These are phyloP conservation scores for Emiliania huxleyi DNA, from an alignment of 78 protist genomes.

Conservation along the genomic window DNA sequence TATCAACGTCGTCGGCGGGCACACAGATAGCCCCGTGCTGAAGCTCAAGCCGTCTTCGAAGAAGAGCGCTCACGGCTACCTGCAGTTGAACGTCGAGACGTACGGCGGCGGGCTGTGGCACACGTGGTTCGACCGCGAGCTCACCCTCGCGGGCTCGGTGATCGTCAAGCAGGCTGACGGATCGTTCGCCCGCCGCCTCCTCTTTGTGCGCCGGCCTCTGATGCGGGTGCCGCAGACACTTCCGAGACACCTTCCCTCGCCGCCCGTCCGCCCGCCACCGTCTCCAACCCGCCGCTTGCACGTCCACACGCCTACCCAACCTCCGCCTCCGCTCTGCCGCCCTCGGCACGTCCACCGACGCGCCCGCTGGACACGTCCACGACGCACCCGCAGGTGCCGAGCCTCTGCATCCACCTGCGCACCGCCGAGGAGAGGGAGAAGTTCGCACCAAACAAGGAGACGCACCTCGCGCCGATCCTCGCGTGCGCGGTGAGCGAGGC, in stretches of 20 bases:
- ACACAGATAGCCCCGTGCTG: background rate
- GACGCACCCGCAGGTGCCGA: too few species aligned
- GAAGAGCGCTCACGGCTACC: background rate
- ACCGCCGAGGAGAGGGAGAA: conserved; percentile 56
- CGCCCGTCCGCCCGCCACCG: too few species aligned
- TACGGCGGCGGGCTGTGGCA: conserved; percentile 97
- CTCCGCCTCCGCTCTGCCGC: too few species aligned
- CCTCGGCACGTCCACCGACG: too few species aligned
- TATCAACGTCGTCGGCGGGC: conserved; percentile 54
- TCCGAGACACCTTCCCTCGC: too few species aligned
- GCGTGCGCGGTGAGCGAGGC: background rate
- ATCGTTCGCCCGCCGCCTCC: background rate
- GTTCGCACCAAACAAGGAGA: conserved; percentile 75
- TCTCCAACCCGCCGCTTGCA: too few species aligned
- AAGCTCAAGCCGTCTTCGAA: conserved; percentile 3
- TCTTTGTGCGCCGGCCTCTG: conserved; percentile 54
- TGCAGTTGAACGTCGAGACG: conserved; percentile 52
- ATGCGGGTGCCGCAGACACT: too few species aligned
- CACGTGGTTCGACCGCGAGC: conserved; percentile 92
- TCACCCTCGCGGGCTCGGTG: background rate
- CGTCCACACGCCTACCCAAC: too few species aligned
- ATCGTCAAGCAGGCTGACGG: background rate
- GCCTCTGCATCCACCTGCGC: conserved; percentile 88
- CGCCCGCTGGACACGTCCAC: too few species aligned
- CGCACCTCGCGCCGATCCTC: conserved; percentile 83